These are phyloP conservation scores for Gnomoniopsis smithogilvyi DNA, from an alignment of 2,329 filamentous ascomycete species.

Conservation along the genomic window DNA sequence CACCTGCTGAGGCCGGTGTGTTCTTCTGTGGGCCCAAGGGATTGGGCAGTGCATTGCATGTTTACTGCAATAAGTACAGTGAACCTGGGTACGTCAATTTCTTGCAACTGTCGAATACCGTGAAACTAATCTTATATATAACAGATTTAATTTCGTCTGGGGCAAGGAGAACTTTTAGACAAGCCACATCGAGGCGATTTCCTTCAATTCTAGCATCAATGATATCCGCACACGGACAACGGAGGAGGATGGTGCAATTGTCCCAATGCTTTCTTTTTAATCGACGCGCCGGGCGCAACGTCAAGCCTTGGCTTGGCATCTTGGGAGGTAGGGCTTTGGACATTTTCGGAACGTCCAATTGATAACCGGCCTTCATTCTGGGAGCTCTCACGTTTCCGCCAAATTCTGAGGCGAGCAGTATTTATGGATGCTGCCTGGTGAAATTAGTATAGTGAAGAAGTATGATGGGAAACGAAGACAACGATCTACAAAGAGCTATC, in stretches of 20 bases:
- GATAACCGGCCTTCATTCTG: not conserved
- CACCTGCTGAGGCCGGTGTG: constrained; percentile 69
- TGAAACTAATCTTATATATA: constrained; percentile 24
- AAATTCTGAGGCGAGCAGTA: not conserved
- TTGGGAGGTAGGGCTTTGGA: not conserved
- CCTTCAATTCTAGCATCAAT: constrained; percentile 9
- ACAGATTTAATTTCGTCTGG: constrained; percentile 63
- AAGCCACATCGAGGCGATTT: not conserved
- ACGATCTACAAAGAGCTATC: not conserved
- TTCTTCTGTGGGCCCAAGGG: constrained; percentile 87
- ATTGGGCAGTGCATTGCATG: constrained; percentile 71
- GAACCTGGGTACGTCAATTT: constrained; percentile 65
- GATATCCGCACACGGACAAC: constrained; percentile 12
- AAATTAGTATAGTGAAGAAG: not conserved
- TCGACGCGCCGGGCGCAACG: constrained; percentile 19
- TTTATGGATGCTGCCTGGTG: not conserved
- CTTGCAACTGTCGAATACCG: not conserved
- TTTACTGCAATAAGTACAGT: constrained; percentile 86
- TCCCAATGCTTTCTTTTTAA: not conserved
- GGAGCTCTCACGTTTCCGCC: not conserved
- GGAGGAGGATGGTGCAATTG: not conserved
- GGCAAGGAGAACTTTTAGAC: constrained; percentile 66
- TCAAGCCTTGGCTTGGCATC: not conserved
- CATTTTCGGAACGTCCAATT: not conserved
- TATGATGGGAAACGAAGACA: not conserved